phyloP scores from a whole-genome alignment of 2,329 filamentous ascomycete species.

The Fusarium gaditjirri region DNA sequence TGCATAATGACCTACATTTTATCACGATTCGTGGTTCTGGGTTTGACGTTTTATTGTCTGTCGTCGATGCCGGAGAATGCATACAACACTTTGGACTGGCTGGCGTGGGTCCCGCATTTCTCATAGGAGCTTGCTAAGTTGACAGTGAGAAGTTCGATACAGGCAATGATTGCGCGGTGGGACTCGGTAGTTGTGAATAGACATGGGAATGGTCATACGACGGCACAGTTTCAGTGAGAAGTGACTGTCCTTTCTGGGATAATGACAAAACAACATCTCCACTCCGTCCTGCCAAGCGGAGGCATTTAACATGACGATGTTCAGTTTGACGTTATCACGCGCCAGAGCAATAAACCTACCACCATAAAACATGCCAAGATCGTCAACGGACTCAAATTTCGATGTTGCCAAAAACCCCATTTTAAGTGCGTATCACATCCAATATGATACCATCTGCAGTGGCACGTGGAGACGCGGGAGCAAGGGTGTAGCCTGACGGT shows the following conservation, averaged over 20 bases:
- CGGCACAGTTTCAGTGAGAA: too few species aligned
- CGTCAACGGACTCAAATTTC: neutral
- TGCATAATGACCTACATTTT: too few species aligned
- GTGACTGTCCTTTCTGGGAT: neutral
- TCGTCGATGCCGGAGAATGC: neutral
- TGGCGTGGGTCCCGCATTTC: neutral
- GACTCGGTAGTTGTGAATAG: neutral
- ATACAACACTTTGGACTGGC: neutral
- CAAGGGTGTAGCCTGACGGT: constrained; percentile 7
- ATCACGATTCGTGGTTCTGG: too few species aligned
- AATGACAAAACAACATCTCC: neutral
- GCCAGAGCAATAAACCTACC: neutral
- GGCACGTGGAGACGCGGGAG: neutral
- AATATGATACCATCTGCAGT: neutral
- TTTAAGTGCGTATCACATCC: neutral
- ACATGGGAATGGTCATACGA: neutral
- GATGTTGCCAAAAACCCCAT: neutral
- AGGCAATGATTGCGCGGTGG: neutral
- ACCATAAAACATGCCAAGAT: neutral
- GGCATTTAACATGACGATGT: neutral
- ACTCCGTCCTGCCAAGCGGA: neutral
- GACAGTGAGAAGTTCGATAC: rapidly evolving
- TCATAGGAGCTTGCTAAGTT: neutral
- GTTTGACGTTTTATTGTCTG: neutral
- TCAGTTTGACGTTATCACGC: neutral